Evolutionary conservation across 2,329 filamentous ascomycete genomes (phyloP).

Genomic region (Penicillium sp.): DNA sequence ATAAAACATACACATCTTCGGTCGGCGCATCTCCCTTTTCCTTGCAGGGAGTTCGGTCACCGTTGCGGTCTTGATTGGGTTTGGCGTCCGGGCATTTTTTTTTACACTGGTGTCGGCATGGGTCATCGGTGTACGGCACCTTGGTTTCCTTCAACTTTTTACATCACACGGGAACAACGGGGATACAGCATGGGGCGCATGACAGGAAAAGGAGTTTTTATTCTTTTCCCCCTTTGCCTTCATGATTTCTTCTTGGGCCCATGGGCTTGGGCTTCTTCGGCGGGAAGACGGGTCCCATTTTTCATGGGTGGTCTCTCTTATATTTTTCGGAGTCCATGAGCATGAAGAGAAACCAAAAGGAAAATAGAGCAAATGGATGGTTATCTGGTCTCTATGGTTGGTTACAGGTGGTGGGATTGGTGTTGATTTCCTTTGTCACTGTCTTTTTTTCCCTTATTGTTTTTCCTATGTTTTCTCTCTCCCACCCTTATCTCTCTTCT

Average conservation of each 20-base stretch:
- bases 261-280: slow-evolving; percentile 5
- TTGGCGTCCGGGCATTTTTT: slow-evolving; percentile 44
- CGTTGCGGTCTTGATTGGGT: slow-evolving; percentile 34
- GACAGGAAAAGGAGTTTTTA: background rate
- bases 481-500: slow-evolving; percentile 11
- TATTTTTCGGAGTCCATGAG: slow-evolving; percentile 14
- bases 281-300: slow-evolving; percentile 11
- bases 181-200: slow-evolving; percentile 8
- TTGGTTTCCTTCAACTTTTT: slow-evolving; percentile 18
- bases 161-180: slow-evolving; percentile 12
- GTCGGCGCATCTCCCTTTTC: slow-evolving; percentile 4
- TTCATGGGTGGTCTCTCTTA: slow-evolving; percentile 5
- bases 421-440: slow-evolving; percentile 53
- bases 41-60: slow-evolving; percentile 19
- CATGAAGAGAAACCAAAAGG: slow-evolving; percentile 17
- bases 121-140: slow-evolving; percentile 31
- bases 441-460: slow-evolving; percentile 41
- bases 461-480: slow-evolving; percentile 23
- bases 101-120: slow-evolving; percentile 31
- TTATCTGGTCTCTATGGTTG: slow-evolving; percentile 16
- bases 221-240: slow-evolving; percentile 9
- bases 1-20: slow-evolving; percentile 35
- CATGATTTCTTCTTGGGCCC: slow-evolving; percentile 9
- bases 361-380: slow-evolving; percentile 27
- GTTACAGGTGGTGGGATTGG: slow-evolving; percentile 15